Base-by-base conservation (phyloP, 805 yeast genomes). In the Lachancea mirantina region DNA sequence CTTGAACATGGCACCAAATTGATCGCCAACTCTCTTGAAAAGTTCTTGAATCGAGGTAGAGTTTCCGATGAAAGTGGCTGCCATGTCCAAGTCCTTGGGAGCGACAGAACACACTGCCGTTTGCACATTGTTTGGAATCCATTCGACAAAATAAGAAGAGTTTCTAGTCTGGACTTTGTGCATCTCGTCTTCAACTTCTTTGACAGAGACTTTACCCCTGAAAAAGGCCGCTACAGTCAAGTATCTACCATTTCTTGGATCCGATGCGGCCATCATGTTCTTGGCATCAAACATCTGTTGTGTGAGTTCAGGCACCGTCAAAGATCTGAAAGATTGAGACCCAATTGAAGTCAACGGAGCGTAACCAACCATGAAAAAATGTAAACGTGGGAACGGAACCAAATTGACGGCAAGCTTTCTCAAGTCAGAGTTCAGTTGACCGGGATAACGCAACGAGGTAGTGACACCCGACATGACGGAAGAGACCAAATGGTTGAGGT, bases 121-220 rank as follows among this genome's bases (percentile, higher is more conserved):
- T 68, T 87, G 95, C 45, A 87, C 94, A 55, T 87, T 87, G 62
- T 84, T 84, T 50, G 96, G 95, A 64, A 87, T 87, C 95, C 95
- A 87, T 61, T 85, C 95, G 34, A 87, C 96, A 52, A 87, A 87
- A 60, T 81, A 78, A 39, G 78, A 75, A 15, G 85, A 70, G 63
- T 84, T 81, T 64, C 81, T 78, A 41, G 79, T 74, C 65, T 84
- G 92, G 41, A 83, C 83, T 58, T 76, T 76, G 60, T 68, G 74
- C 87, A 85, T 84, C 62, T 84, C 94, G 58, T 87, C 96, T 61
- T 87, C 96, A 41, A 87, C 95, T 65, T 87, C 96, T 63, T 84
- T 84, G 36, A 83, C 83, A 13, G 94, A 81, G 30, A 83, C 95
- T 50, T 84, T 81, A 64, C 96, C 96, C 62, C 96, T 76, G 69